Evolutionary conservation across 2,329 filamentous ascomycete species (phyloP), one percentile per base, ranked within the genome.

Genomic region (Calonectria pseudoturangicola): DNA sequence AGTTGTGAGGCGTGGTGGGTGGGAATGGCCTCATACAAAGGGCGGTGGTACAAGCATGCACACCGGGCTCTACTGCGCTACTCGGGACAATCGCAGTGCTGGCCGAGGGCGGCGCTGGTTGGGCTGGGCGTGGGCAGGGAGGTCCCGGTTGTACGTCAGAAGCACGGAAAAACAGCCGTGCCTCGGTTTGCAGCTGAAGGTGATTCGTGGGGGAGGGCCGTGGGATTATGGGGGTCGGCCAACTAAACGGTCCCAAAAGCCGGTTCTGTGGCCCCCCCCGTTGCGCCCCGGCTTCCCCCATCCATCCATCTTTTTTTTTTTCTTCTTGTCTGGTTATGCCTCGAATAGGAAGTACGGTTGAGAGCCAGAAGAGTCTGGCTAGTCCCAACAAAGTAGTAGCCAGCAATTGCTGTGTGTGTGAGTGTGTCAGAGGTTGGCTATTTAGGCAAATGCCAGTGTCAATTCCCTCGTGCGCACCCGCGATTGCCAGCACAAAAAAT

Each of bases 81-180:
- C 71, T 70, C 64, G 64, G 54, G 39, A 36, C 39, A 76, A 12
- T 79, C 77, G 77, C 77, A 75, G 76, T 72, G 64, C 54, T 79
- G 77, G 70, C 77, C 78, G 78, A 79, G 76, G 70, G 41, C 56
- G 64, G 69, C 54, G 54, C 41, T 41, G 51, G 28, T 27, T 47
- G 36, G 51, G 70, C 75, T 36, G 70, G 54, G 68, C 70, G 73
- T 56, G 65, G 72, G 72, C 72, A 76, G 68, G 76, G 39, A 28
- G 45, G 56, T 69, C 66, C 66, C 72, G 43, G 72, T 39, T 60
- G 33, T 33, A 60, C 63, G 56, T 68, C 70, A 66, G 33, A 56
- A 68, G 68, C 51, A 64, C 54, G 54, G 62, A 71, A 66, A 64
- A 68, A 62, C 66, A 58, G 58, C 62, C 68, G 69, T 76, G 77